Evolutionary conservation across 108 stramenopile species (phyloP).

Genomic region (Cafeteria roenbergensis): DNA sequence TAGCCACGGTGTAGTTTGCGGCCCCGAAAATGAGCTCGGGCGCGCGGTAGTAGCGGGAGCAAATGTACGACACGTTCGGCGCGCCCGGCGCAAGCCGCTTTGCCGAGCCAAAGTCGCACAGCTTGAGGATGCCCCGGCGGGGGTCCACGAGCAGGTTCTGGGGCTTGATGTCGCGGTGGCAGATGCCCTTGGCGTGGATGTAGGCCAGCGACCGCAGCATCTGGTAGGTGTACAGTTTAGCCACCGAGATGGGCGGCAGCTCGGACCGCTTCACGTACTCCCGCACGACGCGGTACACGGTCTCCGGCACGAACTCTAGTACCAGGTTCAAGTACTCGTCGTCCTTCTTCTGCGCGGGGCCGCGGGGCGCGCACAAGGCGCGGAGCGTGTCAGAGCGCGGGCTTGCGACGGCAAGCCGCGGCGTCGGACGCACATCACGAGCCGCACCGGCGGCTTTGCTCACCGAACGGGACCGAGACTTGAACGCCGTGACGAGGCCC

Average conservation of each 20-base stretch:
- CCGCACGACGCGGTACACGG: conserved; percentile 79
- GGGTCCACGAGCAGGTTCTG: conserved; percentile 93
- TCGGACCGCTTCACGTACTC: conserved; percentile 79
- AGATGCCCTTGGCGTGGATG: conserved; percentile 84
- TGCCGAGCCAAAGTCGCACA: conserved; percentile 91
- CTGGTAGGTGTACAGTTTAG: conserved; percentile 84
- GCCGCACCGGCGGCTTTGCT: too few relatives aligned
- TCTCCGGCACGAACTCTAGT: conserved; percentile 92
- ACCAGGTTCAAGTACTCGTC: conserved; percentile 92
- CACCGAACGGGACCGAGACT: too few relatives aligned
- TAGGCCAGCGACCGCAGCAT: conserved; percentile 83
- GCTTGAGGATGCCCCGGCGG: conserved; percentile 72
- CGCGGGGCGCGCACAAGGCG: too few relatives aligned
- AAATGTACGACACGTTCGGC: conserved; percentile 93
- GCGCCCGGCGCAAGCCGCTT: conserved; percentile 82
- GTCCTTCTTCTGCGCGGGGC: too few relatives aligned
- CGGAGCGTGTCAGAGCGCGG: too few relatives aligned
- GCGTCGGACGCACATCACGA: too few relatives aligned
- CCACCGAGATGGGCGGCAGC: conserved; percentile 63
- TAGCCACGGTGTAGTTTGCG: conserved; percentile 90
- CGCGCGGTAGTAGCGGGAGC: conserved; percentile 89
- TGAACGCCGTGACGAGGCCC: too few relatives aligned
- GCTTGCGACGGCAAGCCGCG: too few relatives aligned
- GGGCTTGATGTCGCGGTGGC: conserved; percentile 97
- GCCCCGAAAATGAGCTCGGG: conserved; percentile 97